Percentiles rank a stretch among this genome's conserved stretches.
These are phyloP conservation scores for Phytopythium delawarense DNA, from an alignment of 352 stramenopile species.

Conservation along the genomic window DNA sequence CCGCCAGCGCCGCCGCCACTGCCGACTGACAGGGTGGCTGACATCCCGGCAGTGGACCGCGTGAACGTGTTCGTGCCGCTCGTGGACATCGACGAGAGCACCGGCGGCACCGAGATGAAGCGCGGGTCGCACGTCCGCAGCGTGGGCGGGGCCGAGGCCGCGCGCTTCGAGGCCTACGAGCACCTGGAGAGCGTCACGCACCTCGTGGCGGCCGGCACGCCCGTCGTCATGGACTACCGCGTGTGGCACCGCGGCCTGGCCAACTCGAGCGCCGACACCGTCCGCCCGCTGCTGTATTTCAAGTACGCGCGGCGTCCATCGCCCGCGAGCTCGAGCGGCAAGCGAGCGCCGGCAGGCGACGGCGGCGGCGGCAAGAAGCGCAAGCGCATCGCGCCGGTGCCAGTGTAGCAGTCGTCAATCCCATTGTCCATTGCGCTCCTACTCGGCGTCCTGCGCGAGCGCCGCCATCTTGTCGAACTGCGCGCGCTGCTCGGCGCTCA, in stretches of 20 bases:
- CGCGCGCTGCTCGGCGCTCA: slow-evolving; percentile 21
- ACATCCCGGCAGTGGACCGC: slow-evolving; percentile 38
- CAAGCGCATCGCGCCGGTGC: slow-evolving; percentile 32
- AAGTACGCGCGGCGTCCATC: slow-evolving; percentile 37
- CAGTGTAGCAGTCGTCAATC: slow-evolving; percentile 5
- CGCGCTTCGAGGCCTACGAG: slow-evolving; percentile 45
- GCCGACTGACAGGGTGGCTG: background rate
- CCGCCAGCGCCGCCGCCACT: no score
- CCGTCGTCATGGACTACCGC: slow-evolving; percentile 74
- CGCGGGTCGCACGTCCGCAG: slow-evolving; percentile 43
- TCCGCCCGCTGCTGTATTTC: slow-evolving; percentile 68
- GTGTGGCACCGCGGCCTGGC: slow-evolving; percentile 67
- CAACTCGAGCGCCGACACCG: slow-evolving; percentile 35
- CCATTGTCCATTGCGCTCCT: background rate
- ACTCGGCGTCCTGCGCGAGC: background rate
- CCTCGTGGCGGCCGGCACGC: slow-evolving; percentile 47
- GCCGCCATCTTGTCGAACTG: slow-evolving; percentile 15
- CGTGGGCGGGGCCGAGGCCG: slow-evolving; percentile 15
- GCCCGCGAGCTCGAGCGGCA: background rate
- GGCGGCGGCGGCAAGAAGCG: slow-evolving; percentile 18
- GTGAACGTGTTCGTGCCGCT: slow-evolving; percentile 77
- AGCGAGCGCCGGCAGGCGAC: background rate
- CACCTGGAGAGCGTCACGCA: slow-evolving; percentile 51
- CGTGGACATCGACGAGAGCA: slow-evolving; percentile 35
- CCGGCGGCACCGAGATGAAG: slow-evolving; percentile 75